A percentile compares a stretch with the other conserved stretches of the same genome.
Evolutionary conservation across 257 asterid genomes (phyloP).

Genomic region (Solanum chilense): DNA sequence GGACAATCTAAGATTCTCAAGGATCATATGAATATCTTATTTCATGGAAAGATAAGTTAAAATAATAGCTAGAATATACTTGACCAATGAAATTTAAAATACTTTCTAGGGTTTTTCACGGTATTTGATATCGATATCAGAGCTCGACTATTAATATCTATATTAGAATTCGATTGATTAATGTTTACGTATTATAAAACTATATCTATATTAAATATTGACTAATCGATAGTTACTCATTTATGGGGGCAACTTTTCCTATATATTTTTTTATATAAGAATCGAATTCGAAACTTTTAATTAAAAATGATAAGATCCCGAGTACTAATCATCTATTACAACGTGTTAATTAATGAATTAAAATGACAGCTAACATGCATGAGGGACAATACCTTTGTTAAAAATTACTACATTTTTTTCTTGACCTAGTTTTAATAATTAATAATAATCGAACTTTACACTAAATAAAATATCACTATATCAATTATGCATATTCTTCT

Average conservation of each 20-base stretch:
- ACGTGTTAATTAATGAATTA: not conserved
- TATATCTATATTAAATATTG: no score
- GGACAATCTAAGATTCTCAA: not conserved
- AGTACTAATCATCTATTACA: not conserved
- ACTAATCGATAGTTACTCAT: no score
- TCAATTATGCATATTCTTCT: not conserved
- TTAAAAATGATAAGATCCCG: no score
- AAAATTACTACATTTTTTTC: not conserved
- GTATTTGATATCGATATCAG: no score
- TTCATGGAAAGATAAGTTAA: not conserved
- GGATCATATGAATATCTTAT: not conserved
- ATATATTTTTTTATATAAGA: no score
- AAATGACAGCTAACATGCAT: not conserved
- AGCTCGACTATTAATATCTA: no score
- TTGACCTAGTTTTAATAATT: not conserved
- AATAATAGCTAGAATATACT: not conserved
- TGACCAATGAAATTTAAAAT: not conserved
- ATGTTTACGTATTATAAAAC: accelerated
- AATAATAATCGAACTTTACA: not conserved
- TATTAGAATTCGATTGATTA: accelerated
- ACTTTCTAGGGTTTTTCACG: not conserved
- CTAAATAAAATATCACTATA: not conserved
- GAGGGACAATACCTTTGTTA: not conserved
- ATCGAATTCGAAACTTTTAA: accelerated
- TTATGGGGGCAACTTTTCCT: no score